These are phyloP conservation scores for Pseudogymnoascus sp. DNA, from an alignment of 2,329 filamentous ascomycete species.

Conservation along the genomic window DNA sequence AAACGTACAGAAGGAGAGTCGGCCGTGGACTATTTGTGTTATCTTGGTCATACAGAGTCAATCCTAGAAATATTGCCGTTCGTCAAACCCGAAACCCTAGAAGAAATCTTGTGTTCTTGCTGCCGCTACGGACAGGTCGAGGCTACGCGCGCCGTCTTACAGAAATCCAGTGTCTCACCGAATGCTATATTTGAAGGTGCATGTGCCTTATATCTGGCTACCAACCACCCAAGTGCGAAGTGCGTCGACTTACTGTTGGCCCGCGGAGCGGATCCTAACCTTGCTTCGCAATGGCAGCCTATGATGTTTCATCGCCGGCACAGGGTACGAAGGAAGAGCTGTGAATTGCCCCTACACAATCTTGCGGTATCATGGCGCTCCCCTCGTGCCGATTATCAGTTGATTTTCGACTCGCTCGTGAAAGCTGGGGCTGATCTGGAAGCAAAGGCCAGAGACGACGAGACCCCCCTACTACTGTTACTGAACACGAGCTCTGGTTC, in stretches of 20 bases:
- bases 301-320: neutral
- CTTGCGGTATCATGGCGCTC: neutral
- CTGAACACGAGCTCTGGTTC: neutral
- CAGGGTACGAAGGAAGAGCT: neutral
- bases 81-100: conserved; percentile 13
- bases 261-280: conserved; percentile 12
- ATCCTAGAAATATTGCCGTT: conserved; percentile 15
- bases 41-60: conserved; percentile 21
- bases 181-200: conserved; percentile 15
- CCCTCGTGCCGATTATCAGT: neutral
- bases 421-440: conserved; percentile 13
- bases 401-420: conserved; percentile 8
- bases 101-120: conserved; percentile 16
- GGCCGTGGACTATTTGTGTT: conserved; percentile 29
- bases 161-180: conserved; percentile 11
- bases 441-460: conserved; percentile 13
- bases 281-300: conserved; percentile 12
- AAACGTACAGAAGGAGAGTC: conserved; percentile 20
- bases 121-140: conserved; percentile 16
- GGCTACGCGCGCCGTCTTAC: conserved; percentile 14
- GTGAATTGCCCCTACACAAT: neutral
- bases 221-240: conserved; percentile 9
- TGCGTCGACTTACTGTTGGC: conserved; percentile 11
- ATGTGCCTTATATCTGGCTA: conserved; percentile 17
- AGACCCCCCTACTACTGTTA: neutral